Evolutionary conservation across 768 basidiomycete species (phyloP).

Genomic region (Termitomyces sp.): DNA sequence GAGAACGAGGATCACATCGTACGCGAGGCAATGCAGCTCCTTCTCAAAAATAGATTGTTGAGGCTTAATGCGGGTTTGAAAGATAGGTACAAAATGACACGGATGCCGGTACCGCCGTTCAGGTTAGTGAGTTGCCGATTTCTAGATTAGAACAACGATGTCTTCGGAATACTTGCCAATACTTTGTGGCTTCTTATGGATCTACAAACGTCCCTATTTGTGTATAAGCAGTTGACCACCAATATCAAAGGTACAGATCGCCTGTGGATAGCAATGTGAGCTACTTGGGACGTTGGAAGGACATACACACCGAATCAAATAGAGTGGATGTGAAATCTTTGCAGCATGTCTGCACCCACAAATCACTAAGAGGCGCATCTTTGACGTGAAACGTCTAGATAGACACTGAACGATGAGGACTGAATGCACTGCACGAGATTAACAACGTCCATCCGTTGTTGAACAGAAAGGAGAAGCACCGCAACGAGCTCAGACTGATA

Average conservation of each 20-base stretch:
- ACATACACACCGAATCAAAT: neutral
- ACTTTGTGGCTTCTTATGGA: neutral
- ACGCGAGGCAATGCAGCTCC: neutral
- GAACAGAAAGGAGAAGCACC: neutral
- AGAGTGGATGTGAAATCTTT: neutral
- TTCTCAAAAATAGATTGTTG: neutral
- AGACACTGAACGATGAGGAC: neutral
- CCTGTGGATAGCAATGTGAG: neutral
- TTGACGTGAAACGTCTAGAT: neutral
- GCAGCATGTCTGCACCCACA: neutral
- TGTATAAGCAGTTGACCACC: neutral
- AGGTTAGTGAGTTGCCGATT: neutral
- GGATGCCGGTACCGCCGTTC: neutral
- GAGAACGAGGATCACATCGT: neutral
- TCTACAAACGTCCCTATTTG: neutral
- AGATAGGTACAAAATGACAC: neutral
- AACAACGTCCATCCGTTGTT: neutral
- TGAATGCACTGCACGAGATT: neutral
- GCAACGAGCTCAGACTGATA: neutral
- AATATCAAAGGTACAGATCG: neutral
- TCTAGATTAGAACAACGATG: neutral
- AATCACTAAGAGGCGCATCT: neutral
- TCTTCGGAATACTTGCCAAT: neutral
- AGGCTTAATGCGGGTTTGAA: neutral
- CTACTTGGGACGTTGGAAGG: neutral